Evolutionary conservation across 2,329 filamentous ascomycete species (phyloP), one percentile per base, ranked within the genome.

Genomic region (Myriosclerotinia scirpicola): DNA sequence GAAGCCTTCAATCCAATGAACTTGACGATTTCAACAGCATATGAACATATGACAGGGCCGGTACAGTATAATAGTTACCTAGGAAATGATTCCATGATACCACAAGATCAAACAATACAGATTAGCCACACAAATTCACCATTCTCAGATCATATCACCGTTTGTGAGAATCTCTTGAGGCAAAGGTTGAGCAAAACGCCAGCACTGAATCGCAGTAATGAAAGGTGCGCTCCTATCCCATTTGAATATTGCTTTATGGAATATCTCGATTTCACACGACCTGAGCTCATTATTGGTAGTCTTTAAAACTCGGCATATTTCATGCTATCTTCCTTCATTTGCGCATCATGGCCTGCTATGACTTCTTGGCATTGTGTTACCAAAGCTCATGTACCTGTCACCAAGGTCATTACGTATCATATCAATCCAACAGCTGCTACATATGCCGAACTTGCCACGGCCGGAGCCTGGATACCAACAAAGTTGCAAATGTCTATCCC

Each of bases 251-350:
- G 17, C 38, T 42, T 8, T 30, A 20, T 42, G 38, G 38, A 42
- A 56, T 8, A 56, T 56, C 15, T 7, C 20, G 11, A 36, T 60
- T 22, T 36, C 5, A 22, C 11, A 48, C 55, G 20, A 17, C 36
- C 42, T 44, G 56, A 50, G 42, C 63, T 65, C 42, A 65, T 58
- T 34, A 9, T 50, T 22, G 9, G 26, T 36, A 65, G 64, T 15
- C 12, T 65, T 52, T 22, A n/a, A n/a, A n/a, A 53, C 14, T 60
- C 54, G 0, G 22, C 64, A 42, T 60, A 50, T 60, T n/a, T 65
- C n/a, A 65, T 65, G 64, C 54, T 65, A 53, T 52, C 54, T 14
- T 53, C 64, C 11, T 60, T 65, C 36, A 53, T 65, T 36, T 60
- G 48, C 20, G 22, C 48, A 22, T 60, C 63, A 26, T 65, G 54